Conservation (phyloP, 2,329 filamentous ascomycete genomes). For the Aureobasidium sp. region DNA sequence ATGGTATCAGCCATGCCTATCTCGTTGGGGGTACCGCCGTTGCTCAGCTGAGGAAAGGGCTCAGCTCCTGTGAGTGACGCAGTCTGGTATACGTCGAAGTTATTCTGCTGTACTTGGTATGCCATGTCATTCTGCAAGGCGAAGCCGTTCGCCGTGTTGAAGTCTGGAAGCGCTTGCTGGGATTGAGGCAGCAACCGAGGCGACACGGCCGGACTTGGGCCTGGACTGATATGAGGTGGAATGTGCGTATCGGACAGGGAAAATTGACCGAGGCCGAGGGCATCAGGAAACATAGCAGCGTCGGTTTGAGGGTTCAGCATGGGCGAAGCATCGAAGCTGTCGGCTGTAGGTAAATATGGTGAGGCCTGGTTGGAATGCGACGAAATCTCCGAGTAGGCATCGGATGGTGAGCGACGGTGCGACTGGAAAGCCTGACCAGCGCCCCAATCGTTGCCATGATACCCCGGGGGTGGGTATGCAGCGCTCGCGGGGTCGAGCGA, state of each 20-base stretch:
- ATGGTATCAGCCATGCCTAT: slow-evolving; percentile 64
- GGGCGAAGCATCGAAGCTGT: slow-evolving; percentile 80
- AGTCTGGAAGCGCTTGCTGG: slow-evolving; percentile 41
- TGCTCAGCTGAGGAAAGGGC: slow-evolving; percentile 39
- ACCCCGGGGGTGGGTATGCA: slow-evolving; percentile 39
- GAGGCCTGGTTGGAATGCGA: slow-evolving; percentile 68
- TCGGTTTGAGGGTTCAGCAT: slow-evolving; percentile 67
- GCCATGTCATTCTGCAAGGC: slow-evolving; percentile 39
- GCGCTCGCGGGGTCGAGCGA: slow-evolving; percentile 54
- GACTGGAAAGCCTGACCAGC: slow-evolving; percentile 58
- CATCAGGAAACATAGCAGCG: slow-evolving; percentile 63
- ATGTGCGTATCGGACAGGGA: slow-evolving; percentile 62
- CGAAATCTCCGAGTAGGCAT: slow-evolving; percentile 76
- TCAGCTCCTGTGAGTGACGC: slow-evolving; percentile 34
- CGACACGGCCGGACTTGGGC: slow-evolving; percentile 63
- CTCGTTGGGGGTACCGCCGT: slow-evolving; percentile 36
- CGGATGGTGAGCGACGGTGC: slow-evolving; percentile 82
- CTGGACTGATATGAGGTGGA: slow-evolving; percentile 48
- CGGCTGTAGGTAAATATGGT: slow-evolving; percentile 68
- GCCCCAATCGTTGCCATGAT: slow-evolving; percentile 48
- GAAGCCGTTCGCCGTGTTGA: slow-evolving; percentile 37
- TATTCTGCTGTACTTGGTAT: slow-evolving; percentile 29
- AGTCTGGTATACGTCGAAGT: slow-evolving; percentile 36
- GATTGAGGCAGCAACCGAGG: slow-evolving; percentile 61
- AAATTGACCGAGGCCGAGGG: slow-evolving; percentile 70